Percentiles rank a stretch among this genome's conserved stretches.
Evolutionary conservation across 176 grass and related monocot genomes (phyloP).

Genomic region (Chrysopogon serrulatus): DNA sequence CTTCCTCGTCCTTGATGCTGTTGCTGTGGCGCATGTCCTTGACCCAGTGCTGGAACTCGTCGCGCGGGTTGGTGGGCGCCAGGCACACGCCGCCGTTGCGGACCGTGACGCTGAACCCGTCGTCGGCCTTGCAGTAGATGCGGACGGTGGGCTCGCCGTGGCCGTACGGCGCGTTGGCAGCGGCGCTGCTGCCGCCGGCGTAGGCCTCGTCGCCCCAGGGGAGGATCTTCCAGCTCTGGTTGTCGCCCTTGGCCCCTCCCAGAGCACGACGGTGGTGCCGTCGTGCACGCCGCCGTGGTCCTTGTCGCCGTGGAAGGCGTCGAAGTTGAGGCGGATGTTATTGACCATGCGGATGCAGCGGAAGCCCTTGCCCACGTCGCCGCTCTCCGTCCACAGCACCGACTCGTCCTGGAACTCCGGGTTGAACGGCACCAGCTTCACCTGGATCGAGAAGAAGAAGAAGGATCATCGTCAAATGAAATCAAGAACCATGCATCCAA

Average conservation of each 20-base stretch:
- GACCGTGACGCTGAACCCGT: constrained; percentile 61
- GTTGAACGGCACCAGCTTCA: constrained; percentile 59
- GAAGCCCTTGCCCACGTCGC: constrained; percentile 65
- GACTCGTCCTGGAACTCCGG: constrained; percentile 64
- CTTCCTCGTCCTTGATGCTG: constrained; percentile 79
- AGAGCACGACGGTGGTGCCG: constrained; percentile 68
- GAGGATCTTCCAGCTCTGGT: constrained; percentile 92
- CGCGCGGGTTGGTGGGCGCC: constrained; percentile 64
- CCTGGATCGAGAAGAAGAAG: constrained; percentile 7
- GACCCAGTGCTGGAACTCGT: constrained; percentile 86
- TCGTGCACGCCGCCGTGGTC: constrained; percentile 80
- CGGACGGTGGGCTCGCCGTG: constrained; percentile 51
- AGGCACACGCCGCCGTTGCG: constrained; percentile 56
- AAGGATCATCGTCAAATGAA: not conserved
- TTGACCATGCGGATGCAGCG: constrained; percentile 86
- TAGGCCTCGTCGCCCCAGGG: constrained; percentile 57
- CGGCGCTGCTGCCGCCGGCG: constrained; percentile 17
- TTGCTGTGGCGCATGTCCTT: constrained; percentile 85
- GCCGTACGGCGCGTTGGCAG: constrained; percentile 25
- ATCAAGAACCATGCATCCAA: not conserved
- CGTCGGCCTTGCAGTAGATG: constrained; percentile 80
- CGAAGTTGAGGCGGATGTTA: constrained; percentile 75
- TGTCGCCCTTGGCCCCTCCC: constrained; percentile 82
- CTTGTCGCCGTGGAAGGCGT: constrained; percentile 78
- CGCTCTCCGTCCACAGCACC: constrained; percentile 77